Percentiles rank a stretch among this genome's conserved stretches.
phyloP scores from a whole-genome alignment of 2,329 filamentous ascomycete species.

The Beauveria asiatica region DNA sequence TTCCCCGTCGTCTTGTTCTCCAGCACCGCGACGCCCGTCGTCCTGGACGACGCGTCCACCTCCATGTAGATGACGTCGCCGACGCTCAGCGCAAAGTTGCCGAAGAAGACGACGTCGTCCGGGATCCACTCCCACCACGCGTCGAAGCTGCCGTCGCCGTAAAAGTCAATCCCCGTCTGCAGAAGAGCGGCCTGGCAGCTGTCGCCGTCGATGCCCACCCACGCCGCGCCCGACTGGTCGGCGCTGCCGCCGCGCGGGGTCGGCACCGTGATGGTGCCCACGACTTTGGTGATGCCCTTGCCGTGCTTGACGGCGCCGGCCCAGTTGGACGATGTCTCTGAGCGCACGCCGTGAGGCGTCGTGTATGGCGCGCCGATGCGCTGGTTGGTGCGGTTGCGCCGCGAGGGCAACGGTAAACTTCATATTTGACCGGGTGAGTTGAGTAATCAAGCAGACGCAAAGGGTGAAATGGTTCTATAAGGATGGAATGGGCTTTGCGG shows the following conservation, averaged over 20 bases:
- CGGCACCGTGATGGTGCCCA: not conserved
- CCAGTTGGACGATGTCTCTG: not conserved
- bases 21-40: constrained; percentile 14
- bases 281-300: not conserved
- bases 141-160: constrained; percentile 24
- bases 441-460: not conserved
- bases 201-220: constrained; percentile 35
- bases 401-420: not conserved
- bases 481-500: not conserved
- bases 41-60: constrained; percentile 15
- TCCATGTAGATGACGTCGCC: constrained; percentile 17
- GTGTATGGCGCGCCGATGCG: not conserved
- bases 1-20: constrained; percentile 42
- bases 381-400: not conserved
- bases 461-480: not conserved
- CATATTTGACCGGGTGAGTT: not conserved
- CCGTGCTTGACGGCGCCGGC: not conserved
- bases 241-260: not conserved
- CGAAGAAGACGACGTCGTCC: constrained; percentile 28
- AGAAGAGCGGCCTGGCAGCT: constrained; percentile 27
- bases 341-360: not conserved
- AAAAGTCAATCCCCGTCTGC: constrained; percentile 32
- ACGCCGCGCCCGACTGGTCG: constrained; percentile 20
- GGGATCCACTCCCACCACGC: constrained; percentile 36
- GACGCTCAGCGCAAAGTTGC: constrained; percentile 15